These are phyloP conservation scores for Aphanocladium album DNA, from an alignment of 2,329 filamentous ascomycete species.

Conservation along the genomic window DNA sequence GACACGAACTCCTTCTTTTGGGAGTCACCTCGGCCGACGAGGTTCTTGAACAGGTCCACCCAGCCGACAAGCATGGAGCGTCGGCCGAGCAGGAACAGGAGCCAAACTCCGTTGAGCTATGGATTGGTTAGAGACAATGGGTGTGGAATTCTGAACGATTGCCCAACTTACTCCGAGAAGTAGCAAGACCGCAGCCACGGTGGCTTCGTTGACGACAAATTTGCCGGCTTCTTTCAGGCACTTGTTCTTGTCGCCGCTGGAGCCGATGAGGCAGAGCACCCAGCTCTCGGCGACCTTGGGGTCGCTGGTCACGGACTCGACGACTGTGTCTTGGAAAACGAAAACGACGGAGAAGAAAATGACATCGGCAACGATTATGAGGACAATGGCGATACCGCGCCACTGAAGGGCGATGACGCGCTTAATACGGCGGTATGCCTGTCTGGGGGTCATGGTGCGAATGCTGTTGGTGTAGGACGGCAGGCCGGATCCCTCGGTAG, in stretches of 20 bases:
- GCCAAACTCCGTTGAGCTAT: constrained; percentile 79
- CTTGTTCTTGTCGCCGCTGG: constrained; percentile 51
- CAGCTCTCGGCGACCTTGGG: constrained; percentile 54
- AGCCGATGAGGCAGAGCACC: constrained; percentile 63
- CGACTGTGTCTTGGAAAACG: constrained; percentile 75
- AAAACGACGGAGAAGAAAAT: constrained; percentile 93
- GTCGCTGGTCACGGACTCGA: constrained; percentile 53
- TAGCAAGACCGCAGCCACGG: constrained; percentile 74
- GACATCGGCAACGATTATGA: constrained; percentile 86
- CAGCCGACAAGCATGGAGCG: constrained; percentile 83
- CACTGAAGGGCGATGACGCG: constrained; percentile 89
- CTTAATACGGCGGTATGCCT: constrained; percentile 80
- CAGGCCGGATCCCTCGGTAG: constrained; percentile 66
- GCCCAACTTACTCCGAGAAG: constrained; percentile 64
- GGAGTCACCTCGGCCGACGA: constrained; percentile 33
- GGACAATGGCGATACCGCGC: constrained; percentile 84
- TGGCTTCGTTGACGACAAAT: constrained; percentile 69
- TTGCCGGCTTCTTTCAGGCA: constrained; percentile 58
- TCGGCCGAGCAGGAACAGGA: constrained; percentile 74
- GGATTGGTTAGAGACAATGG: background rate
- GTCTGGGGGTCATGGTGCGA: constrained; percentile 71
- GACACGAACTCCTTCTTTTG: constrained; percentile 80
- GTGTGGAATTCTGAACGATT: background rate
- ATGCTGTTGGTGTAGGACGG: constrained; percentile 69
- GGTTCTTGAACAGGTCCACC: constrained; percentile 56